Evolutionary conservation across 495 filamentous ascomycete species (phyloP), one percentile per base, ranked within the genome.

Genomic region (Aspergillus baeticus): DNA sequence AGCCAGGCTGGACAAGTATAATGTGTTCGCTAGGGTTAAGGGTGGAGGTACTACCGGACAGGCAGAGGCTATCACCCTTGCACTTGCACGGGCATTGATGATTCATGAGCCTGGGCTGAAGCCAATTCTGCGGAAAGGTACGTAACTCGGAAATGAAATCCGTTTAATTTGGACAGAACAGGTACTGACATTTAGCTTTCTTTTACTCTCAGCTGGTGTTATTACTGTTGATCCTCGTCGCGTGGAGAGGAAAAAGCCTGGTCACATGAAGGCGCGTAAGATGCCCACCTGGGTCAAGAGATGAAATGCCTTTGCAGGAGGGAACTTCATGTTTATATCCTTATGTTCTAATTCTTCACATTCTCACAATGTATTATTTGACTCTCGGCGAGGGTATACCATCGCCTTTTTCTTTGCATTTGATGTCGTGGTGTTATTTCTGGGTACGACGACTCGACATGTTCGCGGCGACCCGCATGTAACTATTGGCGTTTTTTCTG

Each of bases 241-340:
- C 50, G 95, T 98, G 57, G 94, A 99, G 77, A 91, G 94, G 64
- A 99, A 99, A 87, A 99, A 99, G 84, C 84, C 91, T 21, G 94
- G 94, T 61, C 87, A 89, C 61, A 70, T 96, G 71, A 98, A 98
- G 80, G 93, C 94, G 38, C 87, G 94, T 74, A 99, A 99, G 83
- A 94, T 90, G 87, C 95, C 92, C 52, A 81, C 95, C 60, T 99
- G 94, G 94, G 93, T 98, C 77, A 97, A 97, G 84, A 69, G 79
- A 62, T 82, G 65, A 75, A 65, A 58, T 42, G 33, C 10, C 42
- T 53, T 38, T 43, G 36, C 61, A 63, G 56, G 42, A 46, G 36
- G 48, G 51, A 41, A 39, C 20, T 50, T 39, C 15, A 17, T 21
- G 26, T n/a, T 52, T 42, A 15, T 50, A 13, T 35, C 37, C 47